Evolutionary conservation across 2,329 filamentous ascomycete genomes (phyloP), one percentile per base, ranked within the genome.

Genomic region (Bipolaris zeicola): DNA sequence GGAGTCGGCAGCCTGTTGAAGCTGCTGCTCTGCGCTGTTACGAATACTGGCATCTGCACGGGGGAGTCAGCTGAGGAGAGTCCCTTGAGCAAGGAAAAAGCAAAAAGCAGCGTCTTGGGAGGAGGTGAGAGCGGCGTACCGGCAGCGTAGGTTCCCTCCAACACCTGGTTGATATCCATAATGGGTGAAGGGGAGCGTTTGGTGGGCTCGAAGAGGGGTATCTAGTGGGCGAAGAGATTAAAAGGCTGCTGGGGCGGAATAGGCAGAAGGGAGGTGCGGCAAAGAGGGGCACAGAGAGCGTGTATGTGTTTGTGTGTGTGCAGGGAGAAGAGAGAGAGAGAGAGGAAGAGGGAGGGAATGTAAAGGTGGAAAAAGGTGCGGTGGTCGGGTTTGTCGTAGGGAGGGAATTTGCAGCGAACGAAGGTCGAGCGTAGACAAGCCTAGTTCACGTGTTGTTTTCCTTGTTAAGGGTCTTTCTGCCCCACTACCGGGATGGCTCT

Each of bases 101-200:
- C 52, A 50, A 41, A 51, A 61, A 51, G 50, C 43, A 52, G 44
- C 51, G 51, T 53, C 61, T 28, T 47, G 54, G 46, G 37, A 53
- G 42, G 55, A 47, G 50, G 50, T 18, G 41, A 49, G 50, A 62
- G 52, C 45, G 54, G 73, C 89, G 78, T 83, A 98, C 95, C 94
- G 76, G 93, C 85, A 76, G 93, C 96, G 81, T 98, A 88, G 79
- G 95, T 98, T 83, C 93, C 94, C 81, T 92, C 88, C 84, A 99
- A 90, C 83, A 99, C 94, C 82, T 92, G 89, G 84, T 94, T 96
- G 83, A 98, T 96, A 83, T 98, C 92, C 90, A 96, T 93, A 83
- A 86, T 92, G 79, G 75, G 63, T 66, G 66, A 69, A 70, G 71
- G 39, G 70, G 69, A 56, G 70, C 58, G 64, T 56, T 60, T 61